Conservation (phyloP, 495 filamentous ascomycete species). For the Talaromyces borbonicus region DNA sequence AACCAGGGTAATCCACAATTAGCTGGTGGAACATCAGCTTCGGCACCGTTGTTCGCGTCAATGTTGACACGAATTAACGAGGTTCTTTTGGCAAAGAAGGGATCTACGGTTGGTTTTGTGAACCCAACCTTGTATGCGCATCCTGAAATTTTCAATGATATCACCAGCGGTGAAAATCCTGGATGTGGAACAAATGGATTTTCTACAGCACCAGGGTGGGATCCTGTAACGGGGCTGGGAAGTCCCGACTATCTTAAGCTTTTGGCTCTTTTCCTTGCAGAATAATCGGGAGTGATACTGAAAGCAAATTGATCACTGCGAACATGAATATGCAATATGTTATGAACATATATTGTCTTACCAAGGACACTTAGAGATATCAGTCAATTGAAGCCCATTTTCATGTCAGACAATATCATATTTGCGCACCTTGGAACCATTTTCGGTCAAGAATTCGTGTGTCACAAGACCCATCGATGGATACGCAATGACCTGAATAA, state of each 20-base stretch:
- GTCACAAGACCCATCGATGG: too few relatives aligned
- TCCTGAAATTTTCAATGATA: conserved; percentile 51
- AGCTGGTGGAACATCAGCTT: conserved; percentile 47
- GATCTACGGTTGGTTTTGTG: conserved; percentile 50
- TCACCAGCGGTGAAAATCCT: conserved; percentile 48
- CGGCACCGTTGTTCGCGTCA: conserved; percentile 45
- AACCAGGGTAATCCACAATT: conserved; percentile 26
- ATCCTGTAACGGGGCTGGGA: conserved; percentile 55
- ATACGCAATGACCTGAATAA: too few relatives aligned
- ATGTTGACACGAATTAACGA: conserved; percentile 56
- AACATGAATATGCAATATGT: too few relatives aligned
- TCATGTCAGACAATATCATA: too few relatives aligned
- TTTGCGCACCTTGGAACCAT: too few relatives aligned
- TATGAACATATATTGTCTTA: too few relatives aligned
- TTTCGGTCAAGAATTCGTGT: too few relatives aligned
- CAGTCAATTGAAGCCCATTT: too few relatives aligned
- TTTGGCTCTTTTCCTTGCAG: conserved; percentile 33
- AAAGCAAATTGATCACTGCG: too few relatives aligned
- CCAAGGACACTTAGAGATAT: too few relatives aligned
- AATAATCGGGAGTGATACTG: too few relatives aligned
- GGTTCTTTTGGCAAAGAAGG: conserved; percentile 43
- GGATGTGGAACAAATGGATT: conserved; percentile 51
- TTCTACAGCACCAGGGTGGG: conserved; percentile 44
- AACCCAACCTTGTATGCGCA: conserved; percentile 54
- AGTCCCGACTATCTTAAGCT: conserved; percentile 45